Base-by-base conservation (phyloP, 129 eudicot species). In the Scalesia atractyloides region DNA sequence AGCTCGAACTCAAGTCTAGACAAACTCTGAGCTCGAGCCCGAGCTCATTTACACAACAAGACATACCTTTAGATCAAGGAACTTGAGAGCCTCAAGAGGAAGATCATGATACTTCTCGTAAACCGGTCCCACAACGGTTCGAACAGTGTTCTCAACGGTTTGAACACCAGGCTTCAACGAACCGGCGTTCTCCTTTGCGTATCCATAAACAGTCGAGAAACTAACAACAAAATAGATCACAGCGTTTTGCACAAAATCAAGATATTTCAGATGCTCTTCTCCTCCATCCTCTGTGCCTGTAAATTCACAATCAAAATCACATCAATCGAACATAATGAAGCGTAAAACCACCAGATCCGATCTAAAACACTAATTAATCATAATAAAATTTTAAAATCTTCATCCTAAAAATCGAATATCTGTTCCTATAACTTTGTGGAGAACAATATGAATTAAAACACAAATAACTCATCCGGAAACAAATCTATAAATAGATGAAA, bases 121-220 rank as follows among this genome's bases (percentile, higher is more conserved):
- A 15, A 89, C 84, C 41, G 96, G 96, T 18, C 92, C 95, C 64
- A 84, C 52, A 47, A 92, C 84, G 17, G 95, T 77, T 64, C 52
- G 84, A 66, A 92, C 95, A 24, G 89, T 83, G 60, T 74, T 86
- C 74, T 92, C 96, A 2, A 92, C 95, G n/a, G 90, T 76, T 60
- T 82, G 78, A 75, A 89, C 84, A 9, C 91, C 83, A 4, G 89
- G 86, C 51, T 77, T 85, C 33, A 92, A 73, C 19, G 90, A 86
- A 53, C 96, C 90, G 53, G 89, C 80, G 54, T 89, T 89, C 52
- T 82, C 85, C 57, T 85, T 92, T 1, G 90, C 86, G 69, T 81
- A 89, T 7, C 78, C 91, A 56, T 89, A 92, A 43, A 87, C 39
- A 0, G 81, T 75, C 7, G 86, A 69, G 66, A 81, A 76, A 70